Conservation (phyloP, 192 early-diverging fungal species). For the Dissophora ornata region DNA sequence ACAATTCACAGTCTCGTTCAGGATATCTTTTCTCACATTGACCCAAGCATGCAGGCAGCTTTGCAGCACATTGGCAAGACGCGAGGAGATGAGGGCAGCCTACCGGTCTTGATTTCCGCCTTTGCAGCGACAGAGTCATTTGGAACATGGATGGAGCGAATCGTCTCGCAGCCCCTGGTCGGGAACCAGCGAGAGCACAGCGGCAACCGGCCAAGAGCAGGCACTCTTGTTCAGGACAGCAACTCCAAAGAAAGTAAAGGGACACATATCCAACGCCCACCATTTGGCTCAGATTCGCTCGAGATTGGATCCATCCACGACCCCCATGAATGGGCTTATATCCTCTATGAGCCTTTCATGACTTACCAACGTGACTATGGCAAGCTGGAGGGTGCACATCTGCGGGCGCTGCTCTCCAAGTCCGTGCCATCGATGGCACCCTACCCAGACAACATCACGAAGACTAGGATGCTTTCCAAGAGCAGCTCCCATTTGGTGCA, state of each 20-base stretch:
- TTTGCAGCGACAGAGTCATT: constrained; percentile 67
- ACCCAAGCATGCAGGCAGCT: constrained; percentile 58
- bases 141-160: constrained; percentile 63
- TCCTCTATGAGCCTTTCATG: constrained; percentile 75
- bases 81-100: constrained; percentile 45
- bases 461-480: constrained; percentile 56
- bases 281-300: constrained; percentile 13
- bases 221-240: constrained; percentile 30
- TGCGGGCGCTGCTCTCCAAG: constrained; percentile 50
- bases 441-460: constrained; percentile 19
- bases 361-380: constrained; percentile 71
- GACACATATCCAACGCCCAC: background rate
- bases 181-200: constrained; percentile 38
- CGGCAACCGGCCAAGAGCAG: constrained; percentile 27
- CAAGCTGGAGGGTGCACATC: constrained; percentile 62
- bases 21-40: constrained; percentile 60
- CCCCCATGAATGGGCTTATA: constrained; percentile 66
- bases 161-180: constrained; percentile 59
- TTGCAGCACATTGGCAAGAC: constrained; percentile 28
- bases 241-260: constrained; percentile 18
- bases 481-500: constrained; percentile 63
- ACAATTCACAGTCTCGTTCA: constrained; percentile 63
- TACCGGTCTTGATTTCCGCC: constrained; percentile 57
- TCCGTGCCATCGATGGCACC: constrained; percentile 28
- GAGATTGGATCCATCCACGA: constrained; percentile 38